Conservation (phyloP, 169 alveolate species). For the Plasmodium vinckei region DNA sequence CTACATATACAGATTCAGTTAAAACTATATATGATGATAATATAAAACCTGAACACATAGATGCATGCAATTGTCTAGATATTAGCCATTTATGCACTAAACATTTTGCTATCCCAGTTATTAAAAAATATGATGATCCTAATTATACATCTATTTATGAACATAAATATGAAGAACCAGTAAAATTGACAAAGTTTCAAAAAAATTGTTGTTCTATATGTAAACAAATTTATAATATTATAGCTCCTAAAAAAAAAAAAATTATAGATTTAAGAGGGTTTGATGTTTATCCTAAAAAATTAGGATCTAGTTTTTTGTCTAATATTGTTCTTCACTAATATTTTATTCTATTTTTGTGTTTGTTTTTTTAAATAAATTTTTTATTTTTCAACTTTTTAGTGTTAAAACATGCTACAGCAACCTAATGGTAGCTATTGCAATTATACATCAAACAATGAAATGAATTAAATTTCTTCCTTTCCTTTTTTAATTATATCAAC, state of each 20-base stretch:
- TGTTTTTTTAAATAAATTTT: too few relatives aligned
- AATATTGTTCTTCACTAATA: neutral
- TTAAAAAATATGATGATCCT: neutral
- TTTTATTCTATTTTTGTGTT: too few relatives aligned
- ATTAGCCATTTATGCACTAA: slow-evolving; percentile 10
- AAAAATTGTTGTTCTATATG: slow-evolving; percentile 37
- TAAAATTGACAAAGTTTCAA: slow-evolving; percentile 8
- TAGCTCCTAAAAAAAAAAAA: slow-evolving; percentile 9
- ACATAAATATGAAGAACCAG: slow-evolving; percentile 26
- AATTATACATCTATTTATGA: neutral
- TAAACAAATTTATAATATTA: slow-evolving; percentile 42
- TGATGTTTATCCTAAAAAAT: slow-evolving; percentile 8
- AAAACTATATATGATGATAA: slow-evolving; percentile 10
- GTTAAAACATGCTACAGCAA: too few relatives aligned
- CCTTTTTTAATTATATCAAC: too few relatives aligned
- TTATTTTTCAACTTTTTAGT: too few relatives aligned
- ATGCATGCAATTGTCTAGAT: slow-evolving; percentile 32
- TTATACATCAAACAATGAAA: too few relatives aligned
- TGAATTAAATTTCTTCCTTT: too few relatives aligned
- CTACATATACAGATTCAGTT: slow-evolving; percentile 32
- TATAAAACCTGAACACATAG: neutral
- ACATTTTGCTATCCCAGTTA: slow-evolving; percentile 46
- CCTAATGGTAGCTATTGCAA: too few relatives aligned
- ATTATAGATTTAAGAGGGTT: slow-evolving; percentile 17
- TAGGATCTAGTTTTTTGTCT: neutral